phyloP scores from a whole-genome alignment of 345 rosid genomes.

The Pugionium cornutum region DNA sequence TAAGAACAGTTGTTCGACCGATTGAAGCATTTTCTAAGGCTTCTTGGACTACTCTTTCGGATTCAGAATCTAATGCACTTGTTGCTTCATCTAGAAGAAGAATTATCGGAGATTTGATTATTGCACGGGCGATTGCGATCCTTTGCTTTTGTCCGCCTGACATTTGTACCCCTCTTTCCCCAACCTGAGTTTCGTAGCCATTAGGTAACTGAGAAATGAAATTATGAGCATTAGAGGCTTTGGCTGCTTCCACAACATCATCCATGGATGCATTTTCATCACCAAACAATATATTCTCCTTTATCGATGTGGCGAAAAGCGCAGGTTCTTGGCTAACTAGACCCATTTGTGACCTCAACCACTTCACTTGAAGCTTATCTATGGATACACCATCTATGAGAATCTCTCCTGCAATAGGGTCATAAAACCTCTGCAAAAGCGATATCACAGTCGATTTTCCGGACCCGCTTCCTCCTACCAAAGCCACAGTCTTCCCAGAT shows the following conservation, averaged over 20 bases:
- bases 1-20: conserved; percentile 79
- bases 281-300: conserved; percentile 80
- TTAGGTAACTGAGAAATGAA: conserved; percentile 80
- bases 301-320: conserved; percentile 75
- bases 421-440: conserved; percentile 79
- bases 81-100: conserved; percentile 86
- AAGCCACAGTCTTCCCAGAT: conserved; percentile 87
- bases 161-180: conserved; percentile 90
- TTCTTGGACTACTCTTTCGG: conserved; percentile 86
- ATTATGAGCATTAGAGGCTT: conserved; percentile 74
- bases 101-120: conserved; percentile 73
- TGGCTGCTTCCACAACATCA: conserved; percentile 81
- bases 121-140: conserved; percentile 84
- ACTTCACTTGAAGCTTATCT: conserved; percentile 62
- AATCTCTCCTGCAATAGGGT: conserved; percentile 72
- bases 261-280: conserved; percentile 77
- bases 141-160: conserved; percentile 94
- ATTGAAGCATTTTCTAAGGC: conserved; percentile 77
- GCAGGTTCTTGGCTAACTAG: conserved; percentile 91
- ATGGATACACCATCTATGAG: conserved; percentile 85
- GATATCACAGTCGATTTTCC: conserved; percentile 89
- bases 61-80: conserved; percentile 88
- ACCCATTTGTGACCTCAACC: conserved; percentile 83
- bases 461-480: conserved; percentile 86
- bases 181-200: conserved; percentile 77